Evolutionary conservation across 148 eudicot species (phyloP), one percentile per base, ranked within the genome.

Genomic region (Dianthus caryophyllus): DNA sequence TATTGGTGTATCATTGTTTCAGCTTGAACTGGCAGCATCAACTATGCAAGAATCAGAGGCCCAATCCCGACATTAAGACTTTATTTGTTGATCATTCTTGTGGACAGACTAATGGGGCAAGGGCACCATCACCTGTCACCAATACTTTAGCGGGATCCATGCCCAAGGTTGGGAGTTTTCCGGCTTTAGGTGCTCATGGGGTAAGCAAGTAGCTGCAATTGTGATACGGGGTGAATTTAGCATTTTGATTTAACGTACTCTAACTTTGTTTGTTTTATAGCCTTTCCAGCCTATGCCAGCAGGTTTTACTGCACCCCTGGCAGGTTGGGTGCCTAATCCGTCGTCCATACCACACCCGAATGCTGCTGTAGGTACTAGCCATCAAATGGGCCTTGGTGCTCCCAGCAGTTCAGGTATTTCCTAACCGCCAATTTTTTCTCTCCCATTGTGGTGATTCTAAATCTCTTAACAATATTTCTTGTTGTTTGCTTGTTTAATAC

Each of bases 321-420:
- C 96, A 74, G 97, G 96, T 65, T 94, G 98, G 98, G 90, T 94
- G 98, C 76, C 97, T 38, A 94, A 81, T 77, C 86, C 92, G 61
- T 74, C 96, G 17, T 41, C 84, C 27, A 84, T 77, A 30, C 27
- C 80, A 41, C 98, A 89, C 77, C 89, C 86, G 46, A 81, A 92
- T 22, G 85, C 78, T 69, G 84, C 98, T 64, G 87, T 84, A 71
- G 89, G 90, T 7, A 63, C 66, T 46, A 63, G 66, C 33, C 66
- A 63, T 47, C 88, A 90, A 66, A 81, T 88, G 64, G 83, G 89
- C 70, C 84, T 93, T 60, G 89, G 96, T 46, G 87, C 72, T 65
- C 89, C 94, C n/a, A 81, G 96, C 10, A 85, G 81, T 33, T 75
- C 89, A 68, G 91, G 93, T 91, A 65, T 36, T 67, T 36, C 25